A percentile compares a stretch with the other conserved stretches of the same genome.
These are phyloP conservation scores for Pseudomassariella vexata DNA, from an alignment of 2,329 filamentous ascomycete species.

Conservation along the genomic window DNA sequence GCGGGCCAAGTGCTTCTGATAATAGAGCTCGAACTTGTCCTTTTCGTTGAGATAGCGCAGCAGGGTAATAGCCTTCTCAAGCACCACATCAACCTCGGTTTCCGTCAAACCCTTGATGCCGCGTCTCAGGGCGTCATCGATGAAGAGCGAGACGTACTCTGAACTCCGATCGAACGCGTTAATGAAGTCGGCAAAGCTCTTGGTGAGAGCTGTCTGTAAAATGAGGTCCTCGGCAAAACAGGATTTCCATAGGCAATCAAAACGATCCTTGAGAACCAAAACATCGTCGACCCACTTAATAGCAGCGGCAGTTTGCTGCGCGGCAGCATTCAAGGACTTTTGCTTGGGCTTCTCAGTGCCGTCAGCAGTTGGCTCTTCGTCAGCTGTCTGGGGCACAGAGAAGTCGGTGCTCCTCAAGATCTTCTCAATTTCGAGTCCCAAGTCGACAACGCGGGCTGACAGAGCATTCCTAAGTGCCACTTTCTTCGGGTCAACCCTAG, in stretches of 20 bases:
- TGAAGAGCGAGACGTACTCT: constrained; percentile 92
- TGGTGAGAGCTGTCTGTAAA: constrained; percentile 75
- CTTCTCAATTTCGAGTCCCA: constrained; percentile 80
- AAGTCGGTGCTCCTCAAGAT: constrained; percentile 51
- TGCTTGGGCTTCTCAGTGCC: constrained; percentile 42
- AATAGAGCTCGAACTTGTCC: constrained; percentile 94
- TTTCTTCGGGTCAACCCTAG: constrained; percentile 71
- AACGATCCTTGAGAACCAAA: constrained; percentile 78
- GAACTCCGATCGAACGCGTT: constrained; percentile 81
- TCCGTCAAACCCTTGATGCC: constrained; percentile 92
- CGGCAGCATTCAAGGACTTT: constrained; percentile 52
- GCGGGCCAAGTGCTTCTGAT: constrained; percentile 92
- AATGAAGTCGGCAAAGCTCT: constrained; percentile 89
- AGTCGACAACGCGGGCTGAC: constrained; percentile 68
- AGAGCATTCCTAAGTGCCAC: constrained; percentile 63
- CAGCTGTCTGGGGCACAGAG: constrained; percentile 29
- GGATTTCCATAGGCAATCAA: constrained; percentile 68
- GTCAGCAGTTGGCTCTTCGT: constrained; percentile 33
- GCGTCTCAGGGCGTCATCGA: constrained; percentile 93
- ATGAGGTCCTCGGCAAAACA: constrained; percentile 73
- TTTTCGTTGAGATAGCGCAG: constrained; percentile 86
- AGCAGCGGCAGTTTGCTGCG: constrained; percentile 78
- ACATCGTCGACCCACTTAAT: constrained; percentile 96
- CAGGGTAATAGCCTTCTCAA: constrained; percentile 85
- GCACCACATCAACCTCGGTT: constrained; percentile 71